These are phyloP conservation scores for Leishmania lainsoni DNA, from an alignment of 208 protist genomes.

Conservation along the genomic window DNA sequence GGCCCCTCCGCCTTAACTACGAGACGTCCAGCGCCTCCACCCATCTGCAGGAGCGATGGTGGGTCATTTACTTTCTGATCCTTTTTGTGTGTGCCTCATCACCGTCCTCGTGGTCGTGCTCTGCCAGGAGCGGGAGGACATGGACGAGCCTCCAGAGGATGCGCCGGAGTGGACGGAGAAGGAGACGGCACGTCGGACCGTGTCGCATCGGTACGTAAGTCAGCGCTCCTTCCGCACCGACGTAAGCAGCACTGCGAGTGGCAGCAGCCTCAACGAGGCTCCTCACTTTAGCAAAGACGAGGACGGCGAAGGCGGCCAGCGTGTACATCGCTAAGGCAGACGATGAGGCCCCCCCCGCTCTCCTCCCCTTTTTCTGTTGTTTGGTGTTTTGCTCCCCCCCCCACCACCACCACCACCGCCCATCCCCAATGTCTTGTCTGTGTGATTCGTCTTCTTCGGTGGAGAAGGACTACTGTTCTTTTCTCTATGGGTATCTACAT, in stretches of 20 bases:
- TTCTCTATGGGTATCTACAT: not conserved
- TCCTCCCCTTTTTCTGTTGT: not conserved
- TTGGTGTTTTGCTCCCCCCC: not conserved
- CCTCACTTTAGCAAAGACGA: conserved; percentile 3
- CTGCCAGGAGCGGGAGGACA: conserved; percentile 56
- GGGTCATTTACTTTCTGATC: conserved; percentile 29
- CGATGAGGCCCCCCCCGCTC: too few species aligned
- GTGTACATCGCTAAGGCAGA: not conserved
- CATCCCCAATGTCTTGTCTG: conserved; percentile 18
- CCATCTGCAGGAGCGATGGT: conserved; percentile 29
- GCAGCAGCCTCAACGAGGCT: not conserved
- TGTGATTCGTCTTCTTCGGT: conserved; percentile 3
- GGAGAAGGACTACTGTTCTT: not conserved
- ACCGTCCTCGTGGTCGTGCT: conserved; percentile 24
- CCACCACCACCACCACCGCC: too few species aligned
- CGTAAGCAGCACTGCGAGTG: not conserved
- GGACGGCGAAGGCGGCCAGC: not conserved
- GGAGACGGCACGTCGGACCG: conserved; percentile 19
- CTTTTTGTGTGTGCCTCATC: conserved; percentile 35
- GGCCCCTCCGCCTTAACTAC: conserved; percentile 12
- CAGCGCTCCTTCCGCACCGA: conserved; percentile 19
- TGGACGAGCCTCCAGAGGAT: conserved; percentile 48
- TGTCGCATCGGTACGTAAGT: conserved; percentile 32
- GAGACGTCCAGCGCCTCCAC: conserved; percentile 17
- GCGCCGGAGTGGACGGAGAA: conserved; percentile 41